Evolutionary conservation across 176 grass and related monocot genomes (phyloP).

Genomic region (Triticum monococcum): DNA sequence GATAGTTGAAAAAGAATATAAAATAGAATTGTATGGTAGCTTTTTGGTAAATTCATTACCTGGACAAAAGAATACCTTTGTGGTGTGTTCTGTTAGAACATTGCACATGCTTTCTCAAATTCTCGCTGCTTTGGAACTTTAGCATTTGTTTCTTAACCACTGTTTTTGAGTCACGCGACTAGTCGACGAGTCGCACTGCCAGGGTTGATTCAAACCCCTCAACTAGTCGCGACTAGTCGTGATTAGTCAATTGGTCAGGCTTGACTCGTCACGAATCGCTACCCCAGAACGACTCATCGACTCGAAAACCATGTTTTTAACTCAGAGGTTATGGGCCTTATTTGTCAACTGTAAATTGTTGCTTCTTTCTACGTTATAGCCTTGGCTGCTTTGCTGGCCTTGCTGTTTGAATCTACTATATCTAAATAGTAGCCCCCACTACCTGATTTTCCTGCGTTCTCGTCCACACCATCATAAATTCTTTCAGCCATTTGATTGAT

Average conservation of each 20-base stretch:
- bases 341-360: not conserved
- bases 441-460: no score
- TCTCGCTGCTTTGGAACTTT: not conserved
- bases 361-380: constrained; percentile 1
- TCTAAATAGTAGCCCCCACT: no score
- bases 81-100: constrained; percentile 1
- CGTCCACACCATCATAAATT: no score
- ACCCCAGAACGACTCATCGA: no score
- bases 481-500: no score
- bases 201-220: no score
- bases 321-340: not conserved
- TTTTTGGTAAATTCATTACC: not conserved
- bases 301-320: not conserved
- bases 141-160: constrained; percentile 3
- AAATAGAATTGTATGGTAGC: not conserved
- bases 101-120: not conserved
- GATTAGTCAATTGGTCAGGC: no score
- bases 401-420: not conserved
- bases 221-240: no score
- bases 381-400: not conserved
- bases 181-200: no score
- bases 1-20: not conserved
- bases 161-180: no score
- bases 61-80: not conserved
- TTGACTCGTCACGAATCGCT: no score